These are phyloP conservation scores for Penicillium digitatum DNA, from an alignment of 2,329 filamentous ascomycete genomes.

Conservation along the genomic window DNA sequence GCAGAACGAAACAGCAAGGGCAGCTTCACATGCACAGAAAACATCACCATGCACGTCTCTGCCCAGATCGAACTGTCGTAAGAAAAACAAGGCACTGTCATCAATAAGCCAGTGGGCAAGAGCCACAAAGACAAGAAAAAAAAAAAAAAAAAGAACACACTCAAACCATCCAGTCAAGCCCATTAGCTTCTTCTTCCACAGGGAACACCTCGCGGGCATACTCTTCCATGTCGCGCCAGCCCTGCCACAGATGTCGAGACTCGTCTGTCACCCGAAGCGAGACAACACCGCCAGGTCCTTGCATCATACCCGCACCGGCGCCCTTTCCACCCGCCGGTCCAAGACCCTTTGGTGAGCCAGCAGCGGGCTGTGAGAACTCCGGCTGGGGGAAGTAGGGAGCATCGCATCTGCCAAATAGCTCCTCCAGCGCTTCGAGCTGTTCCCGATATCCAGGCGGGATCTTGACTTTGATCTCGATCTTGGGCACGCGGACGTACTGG, in stretches of 20 bases:
- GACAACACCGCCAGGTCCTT: slow-evolving; percentile 51
- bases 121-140: neutral
- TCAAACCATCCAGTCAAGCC: slow-evolving; percentile 79
- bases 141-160: too few species aligned
- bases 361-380: slow-evolving; percentile 46
- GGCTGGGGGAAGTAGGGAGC: slow-evolving; percentile 63
- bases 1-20: slow-evolving; percentile 12
- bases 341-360: slow-evolving; percentile 38
- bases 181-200: slow-evolving; percentile 90
- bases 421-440: slow-evolving; percentile 67
- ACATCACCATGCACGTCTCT: slow-evolving; percentile 27
- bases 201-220: slow-evolving; percentile 93
- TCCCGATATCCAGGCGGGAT: slow-evolving; percentile 84
- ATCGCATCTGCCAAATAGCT: slow-evolving; percentile 56
- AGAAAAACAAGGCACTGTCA: slow-evolving; percentile 7
- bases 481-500: slow-evolving; percentile 67
- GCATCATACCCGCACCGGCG: slow-evolving; percentile 46
- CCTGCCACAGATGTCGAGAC: slow-evolving; percentile 83
- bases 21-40: slow-evolving; percentile 21
- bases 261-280: slow-evolving; percentile 68
- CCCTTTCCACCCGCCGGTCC: slow-evolving; percentile 39
- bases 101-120: neutral
- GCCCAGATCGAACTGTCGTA: slow-evolving; percentile 19
- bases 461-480: slow-evolving; percentile 76
- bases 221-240: slow-evolving; percentile 83